Conservation (phyloP, 345 rosid species). For the Euclidium syriacum region DNA sequence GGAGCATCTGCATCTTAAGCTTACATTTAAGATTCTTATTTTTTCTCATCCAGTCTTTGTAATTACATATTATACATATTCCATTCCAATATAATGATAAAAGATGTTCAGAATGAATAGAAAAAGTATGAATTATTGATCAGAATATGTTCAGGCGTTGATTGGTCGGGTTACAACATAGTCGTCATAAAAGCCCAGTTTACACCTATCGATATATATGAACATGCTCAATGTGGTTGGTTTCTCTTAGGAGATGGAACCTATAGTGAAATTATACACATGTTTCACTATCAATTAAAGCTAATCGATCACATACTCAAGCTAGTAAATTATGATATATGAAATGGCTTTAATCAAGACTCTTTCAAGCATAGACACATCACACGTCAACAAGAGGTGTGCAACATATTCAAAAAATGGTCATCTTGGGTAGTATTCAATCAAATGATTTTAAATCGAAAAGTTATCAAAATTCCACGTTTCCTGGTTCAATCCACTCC, state of each 20-base stretch:
- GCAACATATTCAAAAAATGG: conserved; percentile 10
- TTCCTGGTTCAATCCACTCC: conserved; percentile 1
- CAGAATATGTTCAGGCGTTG: too few species aligned
- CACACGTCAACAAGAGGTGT: neutral
- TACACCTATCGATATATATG: neutral
- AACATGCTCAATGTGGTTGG: neutral
- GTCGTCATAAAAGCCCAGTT: neutral
- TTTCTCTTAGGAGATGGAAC: neutral
- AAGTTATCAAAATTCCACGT: neutral
- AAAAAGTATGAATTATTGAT: too few species aligned
- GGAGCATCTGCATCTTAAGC: too few species aligned
- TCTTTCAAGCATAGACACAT: neutral
- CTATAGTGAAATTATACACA: neutral
- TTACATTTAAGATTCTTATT: too few species aligned
- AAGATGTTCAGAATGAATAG: too few species aligned
- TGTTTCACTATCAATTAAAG: neutral
- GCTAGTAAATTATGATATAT: neutral
- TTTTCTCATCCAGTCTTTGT: too few species aligned
- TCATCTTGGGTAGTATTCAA: conserved; percentile 5
- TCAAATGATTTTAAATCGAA: neutral
- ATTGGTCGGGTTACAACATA: too few species aligned
- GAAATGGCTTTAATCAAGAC: neutral
- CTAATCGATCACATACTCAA: neutral
- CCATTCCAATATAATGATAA: too few species aligned
- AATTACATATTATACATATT: too few species aligned